Conservation (phyloP, 257 asterid species). For the Anisodus acutangulus region DNA sequence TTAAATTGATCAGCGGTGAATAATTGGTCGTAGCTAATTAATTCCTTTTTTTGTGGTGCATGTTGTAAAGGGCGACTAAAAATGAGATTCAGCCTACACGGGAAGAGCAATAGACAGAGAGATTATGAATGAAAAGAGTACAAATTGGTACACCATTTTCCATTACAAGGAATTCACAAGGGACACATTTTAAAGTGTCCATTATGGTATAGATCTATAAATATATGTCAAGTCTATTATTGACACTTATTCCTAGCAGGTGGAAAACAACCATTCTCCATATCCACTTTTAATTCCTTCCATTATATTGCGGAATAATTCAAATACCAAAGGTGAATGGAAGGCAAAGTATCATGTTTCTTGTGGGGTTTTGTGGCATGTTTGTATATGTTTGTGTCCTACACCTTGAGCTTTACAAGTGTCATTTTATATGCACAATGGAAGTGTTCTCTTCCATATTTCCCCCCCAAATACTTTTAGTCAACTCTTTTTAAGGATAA, state of each 20-base stretch:
- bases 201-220: neutral
- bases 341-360: constrained; percentile 25
- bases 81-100: neutral
- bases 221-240: neutral
- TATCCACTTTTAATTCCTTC: neutral
- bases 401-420: neutral
- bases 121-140: neutral
- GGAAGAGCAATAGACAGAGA: neutral
- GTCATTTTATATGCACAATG: neutral
- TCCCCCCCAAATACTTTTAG: neutral
- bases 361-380: neutral
- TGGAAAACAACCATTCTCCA: constrained; percentile 25
- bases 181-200: neutral
- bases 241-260: neutral
- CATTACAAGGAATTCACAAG: neutral
- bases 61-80: neutral
- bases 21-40: no score
- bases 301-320: constrained; percentile 18
- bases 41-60: neutral
- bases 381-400: neutral
- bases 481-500: constrained; percentile 22
- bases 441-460: neutral
- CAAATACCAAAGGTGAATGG: constrained; percentile 6
- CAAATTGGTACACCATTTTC: neutral
- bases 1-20: neutral